These are phyloP conservation scores for Cercophora samala DNA, from an alignment of 495 filamentous ascomycete species.

Conservation along the genomic window DNA sequence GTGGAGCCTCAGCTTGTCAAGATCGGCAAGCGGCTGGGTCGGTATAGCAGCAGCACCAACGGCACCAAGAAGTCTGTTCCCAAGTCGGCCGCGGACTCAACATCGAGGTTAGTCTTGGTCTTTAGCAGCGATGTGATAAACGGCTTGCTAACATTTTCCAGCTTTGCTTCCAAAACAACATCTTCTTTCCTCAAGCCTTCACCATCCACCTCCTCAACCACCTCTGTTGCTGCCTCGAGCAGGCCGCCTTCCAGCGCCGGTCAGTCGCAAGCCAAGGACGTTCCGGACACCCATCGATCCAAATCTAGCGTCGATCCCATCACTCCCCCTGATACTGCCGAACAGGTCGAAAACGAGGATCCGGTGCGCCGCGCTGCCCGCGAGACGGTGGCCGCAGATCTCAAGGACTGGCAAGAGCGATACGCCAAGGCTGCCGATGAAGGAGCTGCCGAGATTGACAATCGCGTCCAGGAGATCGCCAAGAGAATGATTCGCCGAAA, in stretches of 20 bases:
- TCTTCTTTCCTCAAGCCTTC: conserved; percentile 43
- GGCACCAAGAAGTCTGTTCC: conserved; percentile 30
- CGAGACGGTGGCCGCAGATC: conserved; percentile 70
- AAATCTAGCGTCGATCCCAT: conserved; percentile 23
- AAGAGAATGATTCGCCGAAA: conserved; percentile 53
- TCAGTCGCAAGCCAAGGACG: conserved; percentile 6
- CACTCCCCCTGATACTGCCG: conserved; percentile 28
- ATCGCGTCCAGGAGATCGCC: conserved; percentile 61
- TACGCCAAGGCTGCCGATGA: conserved; percentile 80
- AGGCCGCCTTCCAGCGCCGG: conserved; percentile 13
- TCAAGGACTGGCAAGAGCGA: conserved; percentile 77
- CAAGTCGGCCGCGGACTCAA: conserved; percentile 21
- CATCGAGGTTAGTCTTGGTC: conserved; percentile 23
- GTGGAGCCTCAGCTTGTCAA: conserved; percentile 93
- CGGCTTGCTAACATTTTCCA: not conserved
- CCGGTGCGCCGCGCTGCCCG: conserved; percentile 49
- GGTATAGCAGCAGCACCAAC: conserved; percentile 62
- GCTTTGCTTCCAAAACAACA: conserved; percentile 20
- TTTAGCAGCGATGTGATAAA: not conserved
- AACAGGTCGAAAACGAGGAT: conserved; percentile 34
- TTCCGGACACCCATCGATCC: conserved; percentile 24
- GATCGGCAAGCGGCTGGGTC: conserved; percentile 84
- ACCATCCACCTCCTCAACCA: conserved; percentile 20
- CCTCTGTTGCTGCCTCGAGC: not conserved
- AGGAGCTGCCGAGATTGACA: conserved; percentile 73